Evolutionary conservation across 768 basidiomycete species (phyloP).

Genomic region (Filobasidium floriforme): DNA sequence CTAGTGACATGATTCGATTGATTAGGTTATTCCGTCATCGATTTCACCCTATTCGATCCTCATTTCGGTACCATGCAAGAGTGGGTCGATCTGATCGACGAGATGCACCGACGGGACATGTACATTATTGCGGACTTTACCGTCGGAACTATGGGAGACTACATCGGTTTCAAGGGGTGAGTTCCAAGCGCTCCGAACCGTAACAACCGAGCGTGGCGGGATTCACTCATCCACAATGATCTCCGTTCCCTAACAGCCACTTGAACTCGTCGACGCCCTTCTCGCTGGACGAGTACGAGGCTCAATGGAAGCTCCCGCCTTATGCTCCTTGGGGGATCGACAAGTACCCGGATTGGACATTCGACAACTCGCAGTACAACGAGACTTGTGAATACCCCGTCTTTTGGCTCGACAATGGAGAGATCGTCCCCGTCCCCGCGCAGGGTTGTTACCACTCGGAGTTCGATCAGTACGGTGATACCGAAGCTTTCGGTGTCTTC

Average conservation of each 20-base stretch:
- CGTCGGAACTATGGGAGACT: constrained; percentile 82
- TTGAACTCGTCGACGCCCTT: constrained; percentile 78
- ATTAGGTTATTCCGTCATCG: constrained; percentile 83
- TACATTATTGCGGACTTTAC: constrained; percentile 91
- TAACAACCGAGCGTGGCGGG: neutral
- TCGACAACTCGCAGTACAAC: constrained; percentile 60
- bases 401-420: constrained; percentile 74
- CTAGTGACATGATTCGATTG: constrained; percentile 21
- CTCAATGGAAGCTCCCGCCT: constrained; percentile 63
- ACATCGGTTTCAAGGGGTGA: constrained; percentile 76
- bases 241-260: constrained; percentile 46
- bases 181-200: constrained; percentile 28
- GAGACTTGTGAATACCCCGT: constrained; percentile 64
- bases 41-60: constrained; percentile 82
- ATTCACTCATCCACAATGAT: neutral
- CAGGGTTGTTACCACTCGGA: constrained; percentile 72
- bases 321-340: constrained; percentile 81
- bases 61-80: constrained; percentile 81
- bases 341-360: constrained; percentile 74
- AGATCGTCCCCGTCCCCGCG: constrained; percentile 53
- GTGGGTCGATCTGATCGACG: constrained; percentile 68
- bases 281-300: constrained; percentile 62
- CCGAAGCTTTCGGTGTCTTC: constrained; percentile 93
- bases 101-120: constrained; percentile 73
- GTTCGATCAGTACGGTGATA: constrained; percentile 92